Percentiles rank a stretch among this genome's conserved stretches.
Evolutionary conservation across 345 rosid genomes (phyloP).

Genomic region (Rhodomyrtus tomentosa): DNA sequence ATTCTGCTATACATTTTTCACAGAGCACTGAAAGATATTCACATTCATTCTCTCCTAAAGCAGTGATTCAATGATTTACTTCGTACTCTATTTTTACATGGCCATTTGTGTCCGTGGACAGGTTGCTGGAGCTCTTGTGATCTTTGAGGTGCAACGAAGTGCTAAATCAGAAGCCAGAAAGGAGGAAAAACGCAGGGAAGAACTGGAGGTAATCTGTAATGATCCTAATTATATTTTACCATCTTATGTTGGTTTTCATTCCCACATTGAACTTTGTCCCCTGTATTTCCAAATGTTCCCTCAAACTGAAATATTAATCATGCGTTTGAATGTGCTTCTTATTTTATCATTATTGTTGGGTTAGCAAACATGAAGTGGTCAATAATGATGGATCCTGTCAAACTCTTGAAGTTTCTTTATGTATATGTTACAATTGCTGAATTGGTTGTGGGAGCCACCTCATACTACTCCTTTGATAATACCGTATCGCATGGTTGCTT

Average conservation of each 20-base stretch:
- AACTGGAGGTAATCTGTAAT: conserved; percentile 43
- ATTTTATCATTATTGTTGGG: neutral
- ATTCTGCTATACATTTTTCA: neutral
- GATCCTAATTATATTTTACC: neutral
- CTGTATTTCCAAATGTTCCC: neutral
- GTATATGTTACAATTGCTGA: neutral
- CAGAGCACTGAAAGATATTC: neutral
- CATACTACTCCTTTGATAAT: neutral
- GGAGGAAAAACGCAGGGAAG: conserved; percentile 62
- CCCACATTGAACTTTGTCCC: neutral
- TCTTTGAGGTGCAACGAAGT: conserved; percentile 89
- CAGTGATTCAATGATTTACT: neutral
- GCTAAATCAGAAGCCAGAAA: conserved; percentile 82
- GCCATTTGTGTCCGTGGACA: conserved; percentile 7
- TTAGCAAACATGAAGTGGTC: neutral
- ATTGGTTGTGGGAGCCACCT: neutral
- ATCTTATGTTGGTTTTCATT: neutral
- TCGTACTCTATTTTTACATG: neutral
- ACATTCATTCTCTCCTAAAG: neutral
- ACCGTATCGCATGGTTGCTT: neutral
- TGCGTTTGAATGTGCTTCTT: neutral
- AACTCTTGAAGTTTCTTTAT: neutral
- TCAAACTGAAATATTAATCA: neutral
- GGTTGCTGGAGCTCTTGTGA: conserved; percentile 76
- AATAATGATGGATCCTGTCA: neutral